Evolutionary conservation across 2,329 filamentous ascomycete genomes (phyloP), one percentile per base, ranked within the genome.

Genomic region (Pseudogymnoascus verrucosus): DNA sequence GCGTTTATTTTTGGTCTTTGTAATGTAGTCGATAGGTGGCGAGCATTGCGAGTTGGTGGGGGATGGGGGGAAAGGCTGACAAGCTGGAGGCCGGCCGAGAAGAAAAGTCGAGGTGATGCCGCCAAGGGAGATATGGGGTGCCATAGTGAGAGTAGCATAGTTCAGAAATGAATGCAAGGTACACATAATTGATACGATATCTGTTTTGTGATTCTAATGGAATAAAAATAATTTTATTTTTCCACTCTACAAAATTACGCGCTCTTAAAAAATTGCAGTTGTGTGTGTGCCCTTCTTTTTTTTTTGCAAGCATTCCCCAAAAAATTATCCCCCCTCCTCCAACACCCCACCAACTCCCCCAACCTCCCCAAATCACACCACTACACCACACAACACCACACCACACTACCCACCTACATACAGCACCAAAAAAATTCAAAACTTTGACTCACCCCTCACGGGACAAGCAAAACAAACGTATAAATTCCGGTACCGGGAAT

Each of bases 21-120:
- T 39, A 39, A 60, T 39, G 57, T 70, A 34, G 75, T 71, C 3
- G 74, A 74, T n/a, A 72, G 66, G 19, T 75, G 74, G 63, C 74
- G 75, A 51, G 71, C 72, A 71, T 71, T 73, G 65, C 75, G 74
- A 62, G 68, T 69, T 47, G 72, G 67, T 21, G 40, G 34, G 26
- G 26, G 34, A 11, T 28, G 31, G 57, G 57, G 36, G 57, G 51
- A 26, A 26, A 44, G 40, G 40, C 40, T 44, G 40, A 44, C 40
- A 44, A 44, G 40, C 40, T 44, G 40, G 40, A 44, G 40, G 40
- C 40, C 40, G 11, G 40, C 40, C 40, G 40, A 23, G 19, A 44
- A 11, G 40, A 44, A 44, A 44, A 44, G 40, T 44, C 40, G 40
- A 21, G 40, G 40, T 44, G 40, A 44, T 44, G 40, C 40, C 40